A percentile compares a stretch with the other conserved stretches of the same genome.
Conservation (phyloP, 371 early-diverging fungal species). For the Haplosporangium sp. region DNA sequence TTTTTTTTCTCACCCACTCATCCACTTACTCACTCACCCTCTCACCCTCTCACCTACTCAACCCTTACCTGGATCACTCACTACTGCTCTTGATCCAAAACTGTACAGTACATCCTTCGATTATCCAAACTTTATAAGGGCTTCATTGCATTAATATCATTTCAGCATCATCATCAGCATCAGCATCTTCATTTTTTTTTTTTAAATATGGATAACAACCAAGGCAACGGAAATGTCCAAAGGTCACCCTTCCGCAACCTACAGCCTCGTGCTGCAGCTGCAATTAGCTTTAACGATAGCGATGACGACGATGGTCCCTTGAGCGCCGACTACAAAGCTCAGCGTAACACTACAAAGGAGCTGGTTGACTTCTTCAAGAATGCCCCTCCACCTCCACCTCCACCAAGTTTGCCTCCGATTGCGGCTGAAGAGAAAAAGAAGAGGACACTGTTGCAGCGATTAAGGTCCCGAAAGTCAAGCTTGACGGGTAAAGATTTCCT, state of each 20-base stretch:
- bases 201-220: not conserved
- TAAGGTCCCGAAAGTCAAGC: constrained; percentile 33
- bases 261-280: constrained; percentile 48
- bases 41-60: constrained; percentile 4
- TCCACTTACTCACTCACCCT: not conserved
- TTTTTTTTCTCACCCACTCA: not conserved
- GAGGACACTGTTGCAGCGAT: constrained; percentile 29
- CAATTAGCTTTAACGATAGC: constrained; percentile 40
- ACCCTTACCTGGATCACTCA: not conserved
- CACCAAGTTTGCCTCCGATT: constrained; percentile 14
- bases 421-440: constrained; percentile 49
- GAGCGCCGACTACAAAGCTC: constrained; percentile 40
- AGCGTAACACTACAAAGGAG: constrained; percentile 32
- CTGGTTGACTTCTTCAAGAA: constrained; percentile 52
- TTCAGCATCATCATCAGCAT: not conserved
- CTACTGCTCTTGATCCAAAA: not conserved
- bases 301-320: constrained; percentile 31
- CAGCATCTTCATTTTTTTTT: not conserved
- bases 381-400: constrained; percentile 26
- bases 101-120: not conserved
- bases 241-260: constrained; percentile 28
- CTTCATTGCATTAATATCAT: not conserved
- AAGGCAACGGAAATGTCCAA: not conserved
- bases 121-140: not conserved
- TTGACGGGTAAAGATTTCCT: not conserved